Evolutionary conservation across 768 basidiomycete species (phyloP), one percentile per base, ranked within the genome.

Genomic region (Boletus patriciae): DNA sequence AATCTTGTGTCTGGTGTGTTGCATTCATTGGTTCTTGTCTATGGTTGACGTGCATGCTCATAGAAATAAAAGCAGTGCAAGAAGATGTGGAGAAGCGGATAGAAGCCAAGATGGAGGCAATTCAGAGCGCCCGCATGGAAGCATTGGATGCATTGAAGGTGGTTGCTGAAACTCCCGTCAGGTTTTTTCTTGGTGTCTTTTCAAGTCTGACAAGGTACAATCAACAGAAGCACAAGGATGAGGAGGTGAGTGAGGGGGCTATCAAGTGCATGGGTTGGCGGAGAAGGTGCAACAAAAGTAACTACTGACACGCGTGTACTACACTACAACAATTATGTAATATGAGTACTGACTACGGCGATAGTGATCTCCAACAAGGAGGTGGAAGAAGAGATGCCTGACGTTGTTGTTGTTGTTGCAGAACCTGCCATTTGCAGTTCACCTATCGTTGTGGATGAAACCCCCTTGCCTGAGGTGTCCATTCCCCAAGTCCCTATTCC

Each of bases 211-310:
- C 68, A 73, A 59, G 54, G 36, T 55, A 9, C 54, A 59, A 52
- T 48, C 8, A 90, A 74, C 83, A 87, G 57, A 90, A 88, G 72
- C 85, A 85, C 48, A 62, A 56, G 40, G 78, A 79, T 42, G 77
- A 76, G 60, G 78, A 75, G 38, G 25, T 27, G 25, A n/a, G n/a
- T n/a, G n/a, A n/a, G n/a, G n/a, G n/a, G n/a, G n/a, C n/a, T n/a
- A n/a, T n/a, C n/a, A n/a, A n/a, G n/a, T n/a, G n/a, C n/a, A n/a
- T n/a, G n/a, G n/a, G n/a, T n/a, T n/a, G n/a, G n/a, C n/a, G n/a
- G n/a, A n/a, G n/a, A n/a, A n/a, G n/a, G n/a, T n/a, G n/a, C n/a
- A n/a, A n/a, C n/a, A n/a, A n/a, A n/a, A n/a, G n/a, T n/a, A n/a
- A n/a, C n/a, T n/a, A n/a, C n/a, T n/a, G n/a, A n/a, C n/a, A n/a